These are phyloP conservation scores for Phaeomoniella chlamydospora DNA, from an alignment of 2,329 filamentous ascomycete genomes.

Conservation along the genomic window DNA sequence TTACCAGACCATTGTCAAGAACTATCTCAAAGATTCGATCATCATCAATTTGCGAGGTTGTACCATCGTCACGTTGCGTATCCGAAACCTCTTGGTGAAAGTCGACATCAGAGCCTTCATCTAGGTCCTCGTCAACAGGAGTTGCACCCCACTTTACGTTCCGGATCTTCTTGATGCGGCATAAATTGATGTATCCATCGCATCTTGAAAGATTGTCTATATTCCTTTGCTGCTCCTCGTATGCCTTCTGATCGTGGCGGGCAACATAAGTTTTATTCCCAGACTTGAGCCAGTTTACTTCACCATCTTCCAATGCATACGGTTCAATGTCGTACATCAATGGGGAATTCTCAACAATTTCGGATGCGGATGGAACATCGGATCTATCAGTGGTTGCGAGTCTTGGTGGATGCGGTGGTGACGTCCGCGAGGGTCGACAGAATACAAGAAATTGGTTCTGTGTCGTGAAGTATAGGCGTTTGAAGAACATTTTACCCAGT, in stretches of 20 bases:
- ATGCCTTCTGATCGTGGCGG: constrained; percentile 42
- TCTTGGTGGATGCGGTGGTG: constrained; percentile 44
- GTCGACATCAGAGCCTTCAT: constrained; percentile 38
- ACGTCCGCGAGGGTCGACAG: constrained; percentile 42
- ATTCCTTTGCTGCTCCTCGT: constrained; percentile 43
- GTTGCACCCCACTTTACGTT: constrained; percentile 35
- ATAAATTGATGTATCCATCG: constrained; percentile 52
- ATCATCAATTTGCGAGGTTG: constrained; percentile 37
- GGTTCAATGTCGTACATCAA: constrained; percentile 48
- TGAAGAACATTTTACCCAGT: constrained; percentile 48
- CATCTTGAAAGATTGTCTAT: constrained; percentile 41
- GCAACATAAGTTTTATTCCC: constrained; percentile 30
- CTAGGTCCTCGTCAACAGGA: constrained; percentile 37
- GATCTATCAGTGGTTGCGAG: constrained; percentile 27
- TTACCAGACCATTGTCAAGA: constrained; percentile 45
- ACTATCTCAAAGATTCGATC: constrained; percentile 47
- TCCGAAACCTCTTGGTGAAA: constrained; percentile 35
- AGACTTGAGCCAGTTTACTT: constrained; percentile 41
- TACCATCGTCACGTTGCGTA: constrained; percentile 35
- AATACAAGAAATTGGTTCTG: constrained; percentile 51
- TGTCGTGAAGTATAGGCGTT: constrained; percentile 49
- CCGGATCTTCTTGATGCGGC: constrained; percentile 42
- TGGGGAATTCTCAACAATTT: constrained; percentile 43
- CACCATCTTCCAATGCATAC: constrained; percentile 37
- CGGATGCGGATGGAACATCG: constrained; percentile 36